Evolutionary conservation across 257 asterid species (phyloP).

Genomic region (Nicotiana sylvestris): DNA sequence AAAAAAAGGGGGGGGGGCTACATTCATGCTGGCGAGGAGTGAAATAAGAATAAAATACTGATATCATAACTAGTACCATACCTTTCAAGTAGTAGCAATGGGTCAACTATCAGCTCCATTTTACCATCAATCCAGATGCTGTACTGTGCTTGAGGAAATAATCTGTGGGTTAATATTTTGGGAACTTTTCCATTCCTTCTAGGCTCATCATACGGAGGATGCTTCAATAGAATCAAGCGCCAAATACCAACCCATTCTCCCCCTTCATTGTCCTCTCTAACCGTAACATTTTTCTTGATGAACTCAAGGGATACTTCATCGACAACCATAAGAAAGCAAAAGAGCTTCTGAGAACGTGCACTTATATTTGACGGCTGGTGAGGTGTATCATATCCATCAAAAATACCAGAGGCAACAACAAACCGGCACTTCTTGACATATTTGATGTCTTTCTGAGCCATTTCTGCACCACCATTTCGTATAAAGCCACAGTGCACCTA

Average conservation of each 20-base stretch:
- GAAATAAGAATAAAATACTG: no score
- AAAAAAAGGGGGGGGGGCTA: neutral
- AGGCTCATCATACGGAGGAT: slow-evolving; percentile 97
- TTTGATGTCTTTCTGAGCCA: slow-evolving; percentile 58
- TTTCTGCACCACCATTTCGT: slow-evolving; percentile 84
- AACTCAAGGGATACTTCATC: slow-evolving; percentile 85
- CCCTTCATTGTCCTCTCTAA: slow-evolving; percentile 69
- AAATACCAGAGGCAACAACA: slow-evolving; percentile 96
- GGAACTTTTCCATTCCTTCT: slow-evolving; percentile 99
- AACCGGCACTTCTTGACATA: slow-evolving; percentile 70
- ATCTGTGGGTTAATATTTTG: slow-evolving; percentile 86
- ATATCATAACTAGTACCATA: slow-evolving; percentile 15
- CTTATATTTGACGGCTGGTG: slow-evolving; percentile 87
- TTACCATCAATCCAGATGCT: slow-evolving; percentile 99
- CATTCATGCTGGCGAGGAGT: neutral
- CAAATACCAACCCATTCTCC: slow-evolving; percentile 95
- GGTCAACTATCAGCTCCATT: slow-evolving; percentile 98
- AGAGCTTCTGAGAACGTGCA: slow-evolving; percentile 58
- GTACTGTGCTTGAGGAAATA: slow-evolving; percentile 88
- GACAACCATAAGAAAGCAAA: slow-evolving; percentile 93
- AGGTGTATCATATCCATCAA: slow-evolving; percentile 92
- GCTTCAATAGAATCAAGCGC: slow-evolving; percentile 79
- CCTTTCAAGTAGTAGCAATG: slow-evolving; percentile 92
- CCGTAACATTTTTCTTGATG: slow-evolving; percentile 57
- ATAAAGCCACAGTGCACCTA: slow-evolving; percentile 98